Evolutionary conservation across 2,329 filamentous ascomycete species (phyloP), one percentile per base, ranked within the genome.

Genomic region (Aspergillus sp.): DNA sequence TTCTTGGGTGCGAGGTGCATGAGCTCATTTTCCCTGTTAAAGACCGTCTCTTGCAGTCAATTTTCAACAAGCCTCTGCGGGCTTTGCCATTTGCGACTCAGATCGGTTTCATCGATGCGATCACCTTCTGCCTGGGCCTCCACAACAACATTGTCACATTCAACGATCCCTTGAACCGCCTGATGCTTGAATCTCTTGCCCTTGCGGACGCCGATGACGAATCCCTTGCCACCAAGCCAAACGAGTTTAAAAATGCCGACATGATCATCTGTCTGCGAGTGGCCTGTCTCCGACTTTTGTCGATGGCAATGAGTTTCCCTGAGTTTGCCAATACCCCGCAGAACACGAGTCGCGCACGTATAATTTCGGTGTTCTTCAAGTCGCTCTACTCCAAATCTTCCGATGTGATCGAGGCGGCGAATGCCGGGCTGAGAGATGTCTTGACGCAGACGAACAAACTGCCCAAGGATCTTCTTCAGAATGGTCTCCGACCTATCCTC

Each of bases 321-420:
- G 91, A 96, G 30, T 97, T 96, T 64, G 85, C 85, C 51, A 89
- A 88, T 46, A 83, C 81, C 1, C 79, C 83, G 33, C 83, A 82
- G 43, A 86, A 86, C 54, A 76, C 78, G 37, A 81, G 75, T 35
- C 74, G 77, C 50, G 72, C 76, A 51, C 76, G 82, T 41, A 95
- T 97, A 43, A 90, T 98, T 15, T 84, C 88, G 0, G 90, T 97
- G 1, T 98, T 98, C 72, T 99, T 99, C 79, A 97, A 96, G 63
- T 94, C 88, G 33, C 76, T 98, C 1, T 98, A 98, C 67, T 91
- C 89, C 0, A 90, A 94, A 62, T 94, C 90, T 3, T 84, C 86
- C 42, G 88, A 90, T 37, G 95, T 95, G 2, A 94, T 96, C 46
- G 88, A 93, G 49, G 91, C 93, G 4, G 93, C 94, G 5, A 95